phyloP scores from a whole-genome alignment of 1,139 yeast genomes.

The Suhomyces taliae region DNA sequence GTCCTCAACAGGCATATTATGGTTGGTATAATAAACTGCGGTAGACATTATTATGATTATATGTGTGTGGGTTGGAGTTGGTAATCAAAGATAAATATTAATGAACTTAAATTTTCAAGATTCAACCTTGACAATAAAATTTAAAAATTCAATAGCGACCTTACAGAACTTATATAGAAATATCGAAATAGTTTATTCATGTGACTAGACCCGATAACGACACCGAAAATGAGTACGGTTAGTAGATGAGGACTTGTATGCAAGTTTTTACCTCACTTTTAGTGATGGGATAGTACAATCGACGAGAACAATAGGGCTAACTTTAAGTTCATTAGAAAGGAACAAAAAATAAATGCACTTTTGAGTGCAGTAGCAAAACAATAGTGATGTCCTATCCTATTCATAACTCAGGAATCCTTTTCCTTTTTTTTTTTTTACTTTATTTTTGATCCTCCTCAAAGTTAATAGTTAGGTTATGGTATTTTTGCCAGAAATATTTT shows the following conservation, averaged over 20 bases:
- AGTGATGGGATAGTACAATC: conserved; percentile 6
- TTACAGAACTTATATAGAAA: conserved; percentile 5
- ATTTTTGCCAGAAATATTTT: too few species aligned
- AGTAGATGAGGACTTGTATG: conserved; percentile 3
- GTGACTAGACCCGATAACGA: conserved; percentile 11
- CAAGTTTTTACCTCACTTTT: conserved; percentile 8
- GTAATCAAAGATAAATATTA: background rate
- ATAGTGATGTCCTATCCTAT: background rate
- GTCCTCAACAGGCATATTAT: conserved; percentile 32
- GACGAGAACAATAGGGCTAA: conserved; percentile 1
- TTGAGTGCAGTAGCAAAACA: background rate
- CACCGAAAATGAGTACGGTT: conserved; percentile 1
- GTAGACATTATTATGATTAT: conserved; percentile 24
- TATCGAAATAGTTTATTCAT: conserved; percentile 3
- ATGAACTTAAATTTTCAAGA: background rate
- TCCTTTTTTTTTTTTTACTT: background rate
- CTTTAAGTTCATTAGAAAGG: background rate
- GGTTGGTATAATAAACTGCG: conserved; percentile 31
- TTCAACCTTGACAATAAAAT: conserved; percentile 1
- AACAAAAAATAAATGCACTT: background rate
- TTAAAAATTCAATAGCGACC: background rate
- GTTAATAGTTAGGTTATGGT: background rate
- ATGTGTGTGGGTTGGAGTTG: background rate
- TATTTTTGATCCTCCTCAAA: background rate
- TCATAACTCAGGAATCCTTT: background rate